Conservation (phyloP, 192 early-diverging fungal species). For the Backusella westeae region DNA sequence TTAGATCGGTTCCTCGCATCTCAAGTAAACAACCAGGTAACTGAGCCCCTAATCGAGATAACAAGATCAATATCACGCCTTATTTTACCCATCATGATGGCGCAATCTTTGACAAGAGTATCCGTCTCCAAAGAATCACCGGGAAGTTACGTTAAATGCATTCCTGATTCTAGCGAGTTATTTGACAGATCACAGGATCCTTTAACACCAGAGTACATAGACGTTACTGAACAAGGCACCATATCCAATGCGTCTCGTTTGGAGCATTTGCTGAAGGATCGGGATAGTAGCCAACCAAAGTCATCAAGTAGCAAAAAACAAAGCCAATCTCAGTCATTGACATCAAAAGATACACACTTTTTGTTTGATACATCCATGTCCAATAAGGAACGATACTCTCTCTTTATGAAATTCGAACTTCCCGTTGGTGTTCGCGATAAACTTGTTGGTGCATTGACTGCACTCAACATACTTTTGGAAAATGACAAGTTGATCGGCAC, state of each 20-base stretch:
- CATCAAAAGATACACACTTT: not conserved
- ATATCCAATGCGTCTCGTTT: slow-evolving; percentile 20
- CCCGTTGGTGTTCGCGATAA: not conserved
- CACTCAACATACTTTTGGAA: slow-evolving; percentile 19
- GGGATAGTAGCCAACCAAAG: not conserved
- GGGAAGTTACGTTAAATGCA: not conserved
- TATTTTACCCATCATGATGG: slow-evolving; percentile 24
- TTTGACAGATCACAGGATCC: not conserved
- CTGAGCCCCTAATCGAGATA: slow-evolving; percentile 26
- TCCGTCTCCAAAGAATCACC: not conserved
- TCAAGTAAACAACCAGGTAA: slow-evolving; percentile 8
- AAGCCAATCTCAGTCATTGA: not conserved
- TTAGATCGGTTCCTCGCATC: slow-evolving; percentile 21
- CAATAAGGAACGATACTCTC: not conserved
- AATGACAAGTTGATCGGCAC: slow-evolving; percentile 12
- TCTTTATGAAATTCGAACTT: slow-evolving; percentile 8
- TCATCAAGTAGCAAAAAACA: not conserved
- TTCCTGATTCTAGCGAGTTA: not conserved
- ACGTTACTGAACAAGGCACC: slow-evolving; percentile 6
- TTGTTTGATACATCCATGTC: not conserved
- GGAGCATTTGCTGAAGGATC: slow-evolving; percentile 5
- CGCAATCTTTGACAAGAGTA: not conserved
- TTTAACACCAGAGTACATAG: slow-evolving; percentile 19
- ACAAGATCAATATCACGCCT: not conserved
- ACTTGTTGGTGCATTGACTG: slow-evolving; percentile 12